A percentile compares a stretch with the other conserved stretches of the same genome.
Conservation (phyloP, 495 filamentous ascomycete genomes). For the Chaetomium tenue region DNA sequence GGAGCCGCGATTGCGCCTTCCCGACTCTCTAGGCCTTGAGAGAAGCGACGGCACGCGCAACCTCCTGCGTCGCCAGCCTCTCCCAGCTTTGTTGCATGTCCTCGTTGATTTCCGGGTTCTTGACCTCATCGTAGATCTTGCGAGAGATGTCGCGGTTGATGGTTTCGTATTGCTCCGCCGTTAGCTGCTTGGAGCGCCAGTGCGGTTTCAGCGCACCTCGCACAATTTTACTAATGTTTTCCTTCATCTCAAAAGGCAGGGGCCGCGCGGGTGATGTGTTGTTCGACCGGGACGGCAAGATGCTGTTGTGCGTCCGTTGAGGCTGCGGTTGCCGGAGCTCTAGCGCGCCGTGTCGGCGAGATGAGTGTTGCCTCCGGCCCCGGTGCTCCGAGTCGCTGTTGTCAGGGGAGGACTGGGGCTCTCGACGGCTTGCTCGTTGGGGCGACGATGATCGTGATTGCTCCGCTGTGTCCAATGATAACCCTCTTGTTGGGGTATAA, state of each 20-base stretch:
- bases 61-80: constrained; percentile 68
- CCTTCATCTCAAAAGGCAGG: constrained; percentile 70
- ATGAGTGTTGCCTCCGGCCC: constrained; percentile 17
- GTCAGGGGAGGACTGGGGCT: constrained; percentile 39
- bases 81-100: constrained; percentile 63
- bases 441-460: constrained; percentile 39
- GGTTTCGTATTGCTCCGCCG: constrained; percentile 78
- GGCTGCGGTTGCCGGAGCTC: constrained; percentile 55
- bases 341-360: constrained; percentile 23
- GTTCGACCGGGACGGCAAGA: constrained; percentile 44
- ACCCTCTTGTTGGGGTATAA: constrained; percentile 52
- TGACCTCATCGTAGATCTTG: constrained; percentile 78
- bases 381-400: constrained; percentile 47
- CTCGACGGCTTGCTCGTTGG: constrained; percentile 15
- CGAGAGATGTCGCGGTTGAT: constrained; percentile 84
- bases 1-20: neutral
- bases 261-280: constrained; percentile 58
- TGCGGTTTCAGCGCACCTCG: constrained; percentile 71
- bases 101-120: constrained; percentile 54
- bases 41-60: constrained; percentile 60
- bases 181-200: constrained; percentile 66
- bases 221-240: constrained; percentile 79
- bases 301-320: constrained; percentile 34
- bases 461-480: constrained; percentile 25
- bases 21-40: constrained; percentile 40